phyloP scores from a whole-genome alignment of 768 basidiomycete species.

The Russula earlei region DNA sequence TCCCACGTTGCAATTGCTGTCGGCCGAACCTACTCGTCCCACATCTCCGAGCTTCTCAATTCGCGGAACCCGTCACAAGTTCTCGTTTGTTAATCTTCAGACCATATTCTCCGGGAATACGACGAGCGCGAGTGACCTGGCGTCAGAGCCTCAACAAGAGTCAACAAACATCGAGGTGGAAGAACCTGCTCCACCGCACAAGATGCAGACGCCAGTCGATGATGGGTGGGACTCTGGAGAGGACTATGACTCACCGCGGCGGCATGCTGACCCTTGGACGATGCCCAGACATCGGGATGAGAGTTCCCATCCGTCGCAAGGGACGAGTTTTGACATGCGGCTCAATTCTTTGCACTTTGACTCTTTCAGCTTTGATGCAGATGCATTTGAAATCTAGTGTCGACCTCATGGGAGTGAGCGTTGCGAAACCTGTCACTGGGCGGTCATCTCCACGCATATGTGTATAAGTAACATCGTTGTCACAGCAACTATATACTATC shows the following conservation, averaged over 20 bases:
- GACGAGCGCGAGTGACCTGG: neutral
- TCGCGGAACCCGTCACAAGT: conserved; percentile 25
- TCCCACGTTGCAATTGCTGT: conserved; percentile 9
- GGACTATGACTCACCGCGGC: conserved; percentile 15
- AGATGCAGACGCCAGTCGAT: conserved; percentile 1
- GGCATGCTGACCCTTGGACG: neutral
- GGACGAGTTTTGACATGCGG: conserved; percentile 51
- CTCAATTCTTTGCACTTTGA: conserved; percentile 72
- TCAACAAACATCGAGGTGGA: neutral
- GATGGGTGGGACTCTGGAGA: conserved; percentile 14
- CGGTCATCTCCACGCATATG: neutral
- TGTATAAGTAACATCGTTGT: conserved; percentile 14
- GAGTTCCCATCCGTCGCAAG: conserved; percentile 19
- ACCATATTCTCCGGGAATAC: conserved; percentile 24
- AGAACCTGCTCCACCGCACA: neutral
- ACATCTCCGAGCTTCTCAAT: conserved; percentile 22
- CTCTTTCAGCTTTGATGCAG: conserved; percentile 54
- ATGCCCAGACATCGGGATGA: neutral
- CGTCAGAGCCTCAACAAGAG: conserved; percentile 3
- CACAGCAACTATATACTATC: conserved; percentile 2
- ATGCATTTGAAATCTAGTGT: conserved; percentile 35
- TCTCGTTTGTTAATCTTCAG: conserved; percentile 29
- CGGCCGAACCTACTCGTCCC: conserved; percentile 4
- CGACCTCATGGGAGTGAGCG: neutral
- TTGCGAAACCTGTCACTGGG: neutral